Evolutionary conservation across 495 filamentous ascomycete species (phyloP), one percentile per base, ranked within the genome.

Genomic region (Trypethelium eluteriae): DNA sequence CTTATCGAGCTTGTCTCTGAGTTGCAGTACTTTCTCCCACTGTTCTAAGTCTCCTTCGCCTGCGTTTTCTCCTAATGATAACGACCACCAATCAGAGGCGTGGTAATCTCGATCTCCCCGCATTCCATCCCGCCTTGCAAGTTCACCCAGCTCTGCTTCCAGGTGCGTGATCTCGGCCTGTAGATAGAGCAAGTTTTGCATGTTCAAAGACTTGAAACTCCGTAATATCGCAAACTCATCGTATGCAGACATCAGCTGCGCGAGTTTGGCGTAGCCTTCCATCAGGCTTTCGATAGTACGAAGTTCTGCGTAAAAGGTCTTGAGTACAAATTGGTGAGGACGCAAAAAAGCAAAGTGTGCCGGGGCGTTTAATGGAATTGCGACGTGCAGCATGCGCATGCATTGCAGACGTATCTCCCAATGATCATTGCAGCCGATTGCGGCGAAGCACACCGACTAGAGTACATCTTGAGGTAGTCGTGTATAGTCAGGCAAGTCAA

Each of bases 111-210:
- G 18, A 11, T 70, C 57, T 47, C 2, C 38, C 35, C 68, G 59
- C 11, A 2, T 61, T 46, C 14, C 9, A 46, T 46, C 41, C 41
- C 41, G 41, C 41, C 49, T 41, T 39, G 75, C 69, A 2, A 77
- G 64, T 14, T 67, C 74, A 56, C 70, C 68, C 11, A 75, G 39
- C 35, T 70, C 66, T 16, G 65, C 63, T 38, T 73, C 62, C 4
- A 74, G 71, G 38, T 73, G 25, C 14, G 64, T 69, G 25, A 75
- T 62, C 39, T 76, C 69, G n/a, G 73, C 75, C 63, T 74, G 73
- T 11, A 76, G 39, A 41, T 74, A 74, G 46, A 76, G 68, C 14
- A 76, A 59, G 12, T 68, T 75, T 57, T 70, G 70, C 11, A 65
- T 66, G 62, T 76, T 75, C 2, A 76, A 63, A 0, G 25, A 39